A percentile compares a stretch with the other conserved stretches of the same genome.
These are phyloP conservation scores for Kuraishia hungarica DNA, from an alignment of 805 yeast species.

Conservation along the genomic window DNA sequence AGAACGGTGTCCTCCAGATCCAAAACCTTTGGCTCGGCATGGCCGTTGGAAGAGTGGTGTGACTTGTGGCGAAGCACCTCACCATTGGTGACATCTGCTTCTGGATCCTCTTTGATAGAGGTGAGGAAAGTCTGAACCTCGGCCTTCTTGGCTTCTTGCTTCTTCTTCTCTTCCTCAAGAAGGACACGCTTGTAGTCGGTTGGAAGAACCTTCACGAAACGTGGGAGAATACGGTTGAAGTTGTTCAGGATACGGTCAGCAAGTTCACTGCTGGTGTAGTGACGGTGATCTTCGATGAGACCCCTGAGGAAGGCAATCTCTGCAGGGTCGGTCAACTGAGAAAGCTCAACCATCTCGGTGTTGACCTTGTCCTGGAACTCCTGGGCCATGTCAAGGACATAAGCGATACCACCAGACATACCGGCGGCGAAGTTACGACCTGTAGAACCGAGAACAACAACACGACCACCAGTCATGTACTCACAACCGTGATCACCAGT, in stretches of 20 bases:
- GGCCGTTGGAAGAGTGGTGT: conserved; percentile 12
- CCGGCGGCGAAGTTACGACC: conserved; percentile 96
- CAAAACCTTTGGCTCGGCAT: conserved; percentile 70
- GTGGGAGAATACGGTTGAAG: conserved; percentile 80
- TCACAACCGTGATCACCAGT: conserved; percentile 99
- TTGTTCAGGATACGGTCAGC: conserved; percentile 77
- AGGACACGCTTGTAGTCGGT: conserved; percentile 84
- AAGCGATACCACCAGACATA: conserved; percentile 99
- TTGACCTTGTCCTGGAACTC: conserved; percentile 80
- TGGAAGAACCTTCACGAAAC: conserved; percentile 92
- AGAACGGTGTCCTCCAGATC: conserved; percentile 86
- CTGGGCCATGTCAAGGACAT: conserved; percentile 91
- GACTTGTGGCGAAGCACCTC: conserved; percentile 60
- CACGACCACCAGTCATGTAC: conserved; percentile 99
- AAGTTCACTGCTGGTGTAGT: conserved; percentile 86
- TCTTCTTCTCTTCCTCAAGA: conserved; percentile 61
- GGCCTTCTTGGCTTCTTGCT: conserved; percentile 55
- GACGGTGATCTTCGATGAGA: conserved; percentile 89
- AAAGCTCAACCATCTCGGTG: conserved; percentile 71
- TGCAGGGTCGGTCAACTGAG: conserved; percentile 70
- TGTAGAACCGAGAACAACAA: conserved; percentile 83
- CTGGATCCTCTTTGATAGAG: conserved; percentile 74
- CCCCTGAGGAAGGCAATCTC: conserved; percentile 94
- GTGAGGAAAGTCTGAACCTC: conserved; percentile 60
- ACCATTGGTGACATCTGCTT: conserved; percentile 82